These are phyloP conservation scores for Fusarium anguioides DNA, from an alignment of 2,329 filamentous ascomycete genomes.

Conservation along the genomic window DNA sequence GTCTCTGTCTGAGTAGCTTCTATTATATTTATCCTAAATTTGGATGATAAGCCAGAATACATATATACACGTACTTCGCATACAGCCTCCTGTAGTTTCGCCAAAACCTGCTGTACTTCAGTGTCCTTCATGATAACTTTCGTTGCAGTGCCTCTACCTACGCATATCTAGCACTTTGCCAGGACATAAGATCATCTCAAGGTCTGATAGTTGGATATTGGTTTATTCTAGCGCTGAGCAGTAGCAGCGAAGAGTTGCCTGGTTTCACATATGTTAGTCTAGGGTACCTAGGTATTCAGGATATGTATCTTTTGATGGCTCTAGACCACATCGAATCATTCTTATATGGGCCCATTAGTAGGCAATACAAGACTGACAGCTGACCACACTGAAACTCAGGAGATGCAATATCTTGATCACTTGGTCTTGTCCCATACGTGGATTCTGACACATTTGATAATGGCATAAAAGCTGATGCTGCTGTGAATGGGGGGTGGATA, in stretches of 20 bases:
- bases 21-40: not conserved
- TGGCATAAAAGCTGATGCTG: not conserved
- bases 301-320: not conserved
- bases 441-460: not conserved
- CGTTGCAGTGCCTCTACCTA: not conserved
- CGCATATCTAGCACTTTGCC: not conserved
- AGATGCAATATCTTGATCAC: not conserved
- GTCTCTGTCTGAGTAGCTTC: not conserved
- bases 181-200: not conserved
- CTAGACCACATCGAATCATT: not conserved
- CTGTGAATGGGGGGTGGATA: too few species aligned
- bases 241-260: not conserved
- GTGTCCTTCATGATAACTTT: not conserved
- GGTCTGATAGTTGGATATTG: not conserved
- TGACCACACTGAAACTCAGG: conserved; percentile 10
- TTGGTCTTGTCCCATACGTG: conserved; percentile 6
- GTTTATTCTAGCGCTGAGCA: conserved; percentile 4
- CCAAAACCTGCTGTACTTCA: too few species aligned
- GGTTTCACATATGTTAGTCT: not conserved
- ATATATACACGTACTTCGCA: not conserved
- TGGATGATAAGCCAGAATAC: not conserved
- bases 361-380: conserved; percentile 6
- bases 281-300: not conserved
- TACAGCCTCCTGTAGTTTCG: not conserved
- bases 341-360: not conserved